Evolutionary conservation across 2,329 filamentous ascomycete genomes (phyloP), one percentile per base, ranked within the genome.

Genomic region (Alternaria sp.): DNA sequence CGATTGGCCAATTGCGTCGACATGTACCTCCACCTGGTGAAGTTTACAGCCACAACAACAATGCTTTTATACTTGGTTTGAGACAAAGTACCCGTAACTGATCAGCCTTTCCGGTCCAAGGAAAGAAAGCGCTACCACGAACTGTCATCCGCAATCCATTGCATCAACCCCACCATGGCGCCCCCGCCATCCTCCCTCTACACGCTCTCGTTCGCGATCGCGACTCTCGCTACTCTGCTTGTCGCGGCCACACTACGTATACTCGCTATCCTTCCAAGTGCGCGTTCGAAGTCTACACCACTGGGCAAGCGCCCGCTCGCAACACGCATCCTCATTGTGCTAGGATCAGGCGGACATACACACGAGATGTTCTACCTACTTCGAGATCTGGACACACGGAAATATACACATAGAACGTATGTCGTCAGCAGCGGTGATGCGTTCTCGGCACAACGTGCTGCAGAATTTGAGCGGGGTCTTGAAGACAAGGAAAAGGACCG

Each of bases 261-360:
- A 40, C 69, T 77, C 61, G 67, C 73, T 36, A 77, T 81, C 54
- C 72, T 82, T 24, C 74, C 77, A 28, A 66, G 49, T 71, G 6
- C 59, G 54, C 54, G 72, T 72, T 51, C 53, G 56, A 54, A 63
- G 70, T 61, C 56, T n/a, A 54, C 6, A 17, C 60, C 64, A 50
- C 62, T 66, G 56, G 64, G 57, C 28, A 66, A 51, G 44, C 74
- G 71, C 52, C 71, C 72, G 21, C 50, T 70, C 4, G 80, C 80
- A 26, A 81, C 82, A 6, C 87, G 93, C 76, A 81, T 93, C 53
- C 82, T 96, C 31, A 85, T 96, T 63, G 88, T 98, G 26, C 89
- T 98, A 24, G 95, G 95, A 51, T 96, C 91, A 3, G 95, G 95
- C 31, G 95, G 95, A 0, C 95, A 99, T 79, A 97, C 95, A 0